Base-by-base conservation (phyloP, 2,329 filamentous ascomycete species). In the Lecanicillium sp. region DNA sequence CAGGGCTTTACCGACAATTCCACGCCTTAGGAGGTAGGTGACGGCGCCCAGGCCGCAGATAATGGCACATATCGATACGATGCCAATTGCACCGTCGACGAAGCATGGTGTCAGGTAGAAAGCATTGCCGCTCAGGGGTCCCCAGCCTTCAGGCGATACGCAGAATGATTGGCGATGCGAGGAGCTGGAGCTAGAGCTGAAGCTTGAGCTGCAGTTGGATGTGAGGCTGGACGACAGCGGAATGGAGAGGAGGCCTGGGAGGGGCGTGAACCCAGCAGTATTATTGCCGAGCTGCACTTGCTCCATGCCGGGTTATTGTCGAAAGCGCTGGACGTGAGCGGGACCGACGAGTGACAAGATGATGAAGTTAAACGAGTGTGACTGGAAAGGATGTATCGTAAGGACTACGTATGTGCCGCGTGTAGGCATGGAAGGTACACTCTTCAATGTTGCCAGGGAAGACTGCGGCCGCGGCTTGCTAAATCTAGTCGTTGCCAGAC, bases 71-170 rank as follows among this genome's bases (percentile, higher is more conserved):
- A 69, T 68, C 4, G 83, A 84, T 25, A 92, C 82, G 2, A 71
- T 63, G 32, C 81, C 74, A 43, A 94, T 76, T 74, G 83, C 86
- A n/a, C 89, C 73, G 57, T 95, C 88, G 52, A 94, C 76, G 56
- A 94, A 95, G 65, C 88, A 95, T 36, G 87, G 87, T 13, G 88
- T 94, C 55, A 94, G 84, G 64, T 94, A 87, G 62, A 84, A 94
- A 59, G 87, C 72, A 46, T 78, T 70, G 30, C 78, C 77, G 61
- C 86, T 92, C 57, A 94, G 57, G 20, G 88, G 88, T 3, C 88
- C 88, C 88, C 88, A 95, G 54, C 88, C 88, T 64, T 94, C 87
- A 39, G 69, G 67, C 63, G 92, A 87, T 58, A 81, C 76, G 65
- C 87, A 94, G 64, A 92, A 69, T 41, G 84, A 76, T 58, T 89